These are phyloP conservation scores for Wickerhamiella infanticola DNA, from an alignment of 1,139 yeast genomes.

Conservation along the genomic window DNA sequence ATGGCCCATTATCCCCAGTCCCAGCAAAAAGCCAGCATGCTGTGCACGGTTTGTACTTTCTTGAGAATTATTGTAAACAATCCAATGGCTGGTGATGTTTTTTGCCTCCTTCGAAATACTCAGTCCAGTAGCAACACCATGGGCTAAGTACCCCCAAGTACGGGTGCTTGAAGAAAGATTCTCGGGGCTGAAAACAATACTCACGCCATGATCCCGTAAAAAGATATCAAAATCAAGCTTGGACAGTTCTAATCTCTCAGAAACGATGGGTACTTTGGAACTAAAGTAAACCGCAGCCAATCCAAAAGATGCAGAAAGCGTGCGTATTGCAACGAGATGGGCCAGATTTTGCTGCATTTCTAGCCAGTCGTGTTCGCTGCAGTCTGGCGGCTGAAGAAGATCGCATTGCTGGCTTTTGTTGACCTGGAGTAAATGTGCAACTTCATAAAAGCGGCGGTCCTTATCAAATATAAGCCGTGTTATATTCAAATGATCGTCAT, in stretches of 20 bases:
- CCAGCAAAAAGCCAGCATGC: slow-evolving; percentile 91
- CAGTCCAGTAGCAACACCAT: slow-evolving; percentile 81
- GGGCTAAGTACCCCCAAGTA: slow-evolving; percentile 85
- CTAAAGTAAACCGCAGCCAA: slow-evolving; percentile 59
- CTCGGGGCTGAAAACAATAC: slow-evolving; percentile 41
- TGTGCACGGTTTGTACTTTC: slow-evolving; percentile 37
- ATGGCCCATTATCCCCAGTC: slow-evolving; percentile 86
- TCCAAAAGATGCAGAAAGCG: slow-evolving; percentile 64
- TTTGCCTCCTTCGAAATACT: slow-evolving; percentile 53
- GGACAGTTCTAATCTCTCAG: slow-evolving; percentile 75
- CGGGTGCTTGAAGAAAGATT: slow-evolving; percentile 33
- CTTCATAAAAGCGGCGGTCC: slow-evolving; percentile 71
- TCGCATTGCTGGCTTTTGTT: slow-evolving; percentile 41
- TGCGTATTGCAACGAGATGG: slow-evolving; percentile 48
- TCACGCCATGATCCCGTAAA: slow-evolving; percentile 13
- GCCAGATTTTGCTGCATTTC: slow-evolving; percentile 49
- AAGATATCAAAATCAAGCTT: slow-evolving; percentile 39
- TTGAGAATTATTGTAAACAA: slow-evolving; percentile 38
- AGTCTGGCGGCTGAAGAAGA: slow-evolving; percentile 26
- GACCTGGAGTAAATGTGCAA: slow-evolving; percentile 53
- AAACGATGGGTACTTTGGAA: slow-evolving; percentile 59
- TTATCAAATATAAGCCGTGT: slow-evolving; percentile 57
- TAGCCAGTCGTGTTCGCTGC: slow-evolving; percentile 44
- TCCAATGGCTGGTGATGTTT: slow-evolving; percentile 84
- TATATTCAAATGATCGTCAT: slow-evolving; percentile 47